Evolutionary conservation across 2,329 filamentous ascomycete genomes (phyloP).

Genomic region (Colletotrichum navitas): DNA sequence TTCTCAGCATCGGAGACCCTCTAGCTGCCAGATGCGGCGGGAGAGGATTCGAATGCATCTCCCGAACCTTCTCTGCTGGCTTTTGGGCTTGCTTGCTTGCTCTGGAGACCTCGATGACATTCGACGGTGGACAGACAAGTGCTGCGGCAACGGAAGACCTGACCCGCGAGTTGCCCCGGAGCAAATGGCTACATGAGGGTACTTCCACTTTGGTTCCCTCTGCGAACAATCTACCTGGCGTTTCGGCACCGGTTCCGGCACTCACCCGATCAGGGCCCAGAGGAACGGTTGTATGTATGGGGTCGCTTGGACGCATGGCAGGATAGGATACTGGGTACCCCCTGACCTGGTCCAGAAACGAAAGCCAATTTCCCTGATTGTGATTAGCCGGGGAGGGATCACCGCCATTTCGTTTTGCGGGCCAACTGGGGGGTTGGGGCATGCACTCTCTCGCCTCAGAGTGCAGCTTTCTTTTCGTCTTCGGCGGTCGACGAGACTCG

Average conservation of each 20-base stretch:
- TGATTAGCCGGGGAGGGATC: slow-evolving; percentile 39
- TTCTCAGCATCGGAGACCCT: neutral
- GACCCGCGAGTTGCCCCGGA: neutral
- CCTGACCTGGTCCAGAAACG: slow-evolving; percentile 37
- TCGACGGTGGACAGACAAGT: neutral
- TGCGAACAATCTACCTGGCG: slow-evolving; percentile 38
- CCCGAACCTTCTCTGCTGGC: neutral
- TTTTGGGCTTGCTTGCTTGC: neutral
- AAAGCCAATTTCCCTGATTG: slow-evolving; percentile 43
- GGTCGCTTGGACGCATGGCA: slow-evolving; percentile 37
- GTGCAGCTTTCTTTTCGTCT: slow-evolving; percentile 30
- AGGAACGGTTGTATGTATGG: slow-evolving; percentile 40
- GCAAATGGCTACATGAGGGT: slow-evolving; percentile 21
- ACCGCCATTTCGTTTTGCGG: slow-evolving; percentile 42
- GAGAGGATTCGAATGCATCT: neutral
- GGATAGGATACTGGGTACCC: slow-evolving; percentile 35
- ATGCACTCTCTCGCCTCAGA: neutral
- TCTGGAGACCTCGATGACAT: slow-evolving; percentile 16
- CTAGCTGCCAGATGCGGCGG: slow-evolving; percentile 7
- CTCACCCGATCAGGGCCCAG: slow-evolving; percentile 42
- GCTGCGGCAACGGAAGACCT: neutral
- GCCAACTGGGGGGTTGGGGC: slow-evolving; percentile 26
- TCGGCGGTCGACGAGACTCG: slow-evolving; percentile 25
- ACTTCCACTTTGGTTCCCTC: slow-evolving; percentile 21
- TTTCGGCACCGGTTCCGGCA: slow-evolving; percentile 43